Evolutionary conservation across 192 early-diverging fungal genomes (phyloP).

Genomic region (Podila epicladia): DNA sequence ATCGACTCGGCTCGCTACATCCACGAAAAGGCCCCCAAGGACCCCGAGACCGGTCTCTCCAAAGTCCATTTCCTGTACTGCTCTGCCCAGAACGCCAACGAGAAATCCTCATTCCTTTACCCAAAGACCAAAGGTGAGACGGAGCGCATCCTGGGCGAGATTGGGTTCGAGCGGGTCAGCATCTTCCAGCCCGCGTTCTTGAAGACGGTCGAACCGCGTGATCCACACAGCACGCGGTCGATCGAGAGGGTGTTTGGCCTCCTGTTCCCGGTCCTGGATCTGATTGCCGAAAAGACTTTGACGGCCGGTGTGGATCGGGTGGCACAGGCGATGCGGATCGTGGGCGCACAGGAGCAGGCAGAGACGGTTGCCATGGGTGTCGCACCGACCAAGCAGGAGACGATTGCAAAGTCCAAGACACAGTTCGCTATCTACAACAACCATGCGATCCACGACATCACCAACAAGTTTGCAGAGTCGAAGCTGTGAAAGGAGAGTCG

Average conservation of each 20-base stretch:
- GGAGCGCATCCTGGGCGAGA: conserved; percentile 67
- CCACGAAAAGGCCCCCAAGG: conserved; percentile 58
- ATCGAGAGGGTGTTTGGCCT: conserved; percentile 9
- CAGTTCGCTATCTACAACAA: conserved; percentile 25
- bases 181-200: conserved; percentile 72
- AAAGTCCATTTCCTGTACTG: conserved; percentile 65
- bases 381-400: conserved; percentile 10
- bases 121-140: conserved; percentile 80
- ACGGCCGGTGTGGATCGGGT: conserved; percentile 24
- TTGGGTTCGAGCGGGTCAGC: conserved; percentile 70
- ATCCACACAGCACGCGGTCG: not conserved
- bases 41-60: conserved; percentile 18
- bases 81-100: conserved; percentile 62
- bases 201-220: conserved; percentile 52
- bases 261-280: conserved; percentile 24
- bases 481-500: not conserved
- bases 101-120: conserved; percentile 74
- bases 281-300: conserved; percentile 12
- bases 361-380: conserved; percentile 24
- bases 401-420: conserved; percentile 16
- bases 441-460: conserved; percentile 37
- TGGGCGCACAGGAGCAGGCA: not conserved
- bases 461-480: conserved; percentile 12
- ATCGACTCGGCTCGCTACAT: conserved; percentile 71
- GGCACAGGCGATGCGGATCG: conserved; percentile 28